Percentiles rank a stretch among this genome's conserved stretches.
Conservation (phyloP, 192 early-diverging fungal species). For the Backusella macrospora region DNA sequence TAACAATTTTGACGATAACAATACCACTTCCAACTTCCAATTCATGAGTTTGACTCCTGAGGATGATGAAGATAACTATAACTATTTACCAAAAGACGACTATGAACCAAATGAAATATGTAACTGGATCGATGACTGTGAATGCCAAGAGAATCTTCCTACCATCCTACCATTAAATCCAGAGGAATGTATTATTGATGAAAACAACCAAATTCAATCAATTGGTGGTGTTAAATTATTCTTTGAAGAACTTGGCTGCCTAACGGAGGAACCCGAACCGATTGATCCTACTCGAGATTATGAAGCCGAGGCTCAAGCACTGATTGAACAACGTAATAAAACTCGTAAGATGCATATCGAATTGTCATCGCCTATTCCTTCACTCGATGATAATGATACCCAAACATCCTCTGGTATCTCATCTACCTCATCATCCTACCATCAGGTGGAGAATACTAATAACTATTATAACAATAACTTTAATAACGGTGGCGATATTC, state of each 20-base stretch:
- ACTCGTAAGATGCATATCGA: slow-evolving; percentile 13
- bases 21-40: neutral
- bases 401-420: neutral
- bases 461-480: too few species aligned
- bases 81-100: neutral
- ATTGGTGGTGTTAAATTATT: slow-evolving; percentile 16
- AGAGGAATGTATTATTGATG: slow-evolving; percentile 27
- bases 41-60: slow-evolving; percentile 21
- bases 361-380: slow-evolving; percentile 1
- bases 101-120: neutral
- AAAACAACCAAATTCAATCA: slow-evolving; percentile 26
- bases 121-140: slow-evolving; percentile 24
- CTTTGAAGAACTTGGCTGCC: slow-evolving; percentile 38
- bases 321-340: slow-evolving; percentile 22
- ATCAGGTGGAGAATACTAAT: neutral
- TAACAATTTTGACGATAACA: neutral
- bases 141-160: slow-evolving; percentile 30
- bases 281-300: slow-evolving; percentile 40
- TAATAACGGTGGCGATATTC: neutral
- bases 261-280: slow-evolving; percentile 36
- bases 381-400: slow-evolving; percentile 10
- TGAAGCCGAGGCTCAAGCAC: slow-evolving; percentile 28
- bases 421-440: slow-evolving; percentile 9
- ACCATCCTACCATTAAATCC: slow-evolving; percentile 31
- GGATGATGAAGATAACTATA: slow-evolving; percentile 15